Percentiles rank a stretch among this genome's conserved stretches.
phyloP scores from a whole-genome alignment of 1,284 basidiomycete genomes.

The Filobasidium uniguttulatum region DNA sequence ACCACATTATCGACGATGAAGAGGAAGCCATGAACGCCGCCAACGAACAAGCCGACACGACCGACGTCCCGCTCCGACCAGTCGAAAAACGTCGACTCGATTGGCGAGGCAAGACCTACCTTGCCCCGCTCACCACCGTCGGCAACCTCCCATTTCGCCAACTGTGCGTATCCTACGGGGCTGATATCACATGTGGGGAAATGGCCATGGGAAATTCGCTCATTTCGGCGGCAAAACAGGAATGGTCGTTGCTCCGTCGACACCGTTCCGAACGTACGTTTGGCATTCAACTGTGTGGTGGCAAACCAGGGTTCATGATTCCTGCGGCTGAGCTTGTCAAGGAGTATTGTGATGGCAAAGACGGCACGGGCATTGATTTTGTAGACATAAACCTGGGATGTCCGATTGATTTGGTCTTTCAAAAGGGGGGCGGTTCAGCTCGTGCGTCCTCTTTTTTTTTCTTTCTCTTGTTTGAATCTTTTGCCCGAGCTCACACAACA shows the following conservation, averaged over 20 bases:
- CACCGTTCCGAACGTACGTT: conserved; percentile 82
- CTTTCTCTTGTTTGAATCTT: not conserved
- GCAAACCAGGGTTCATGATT: conserved; percentile 40
- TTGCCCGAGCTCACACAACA: not conserved
- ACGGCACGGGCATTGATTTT: conserved; percentile 57
- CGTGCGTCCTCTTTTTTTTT: conserved; percentile 31
- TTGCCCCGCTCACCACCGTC: conserved; percentile 88
- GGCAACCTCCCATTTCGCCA: conserved; percentile 95
- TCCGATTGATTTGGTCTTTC: conserved; percentile 92
- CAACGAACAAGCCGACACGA: conserved; percentile 21
- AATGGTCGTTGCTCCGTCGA: conserved; percentile 76
- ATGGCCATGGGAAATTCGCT: conserved; percentile 73
- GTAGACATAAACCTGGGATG: conserved; percentile 87
- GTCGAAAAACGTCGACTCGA: conserved; percentile 73
- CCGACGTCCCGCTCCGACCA: conserved; percentile 54
- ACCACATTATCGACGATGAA: conserved; percentile 19
- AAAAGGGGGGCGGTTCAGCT: conserved; percentile 77
- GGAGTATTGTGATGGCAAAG: conserved; percentile 43
- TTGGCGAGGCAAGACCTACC: conserved; percentile 80
- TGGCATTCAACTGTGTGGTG: conserved; percentile 60
- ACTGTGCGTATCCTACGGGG: conserved; percentile 71
- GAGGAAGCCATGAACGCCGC: conserved; percentile 21
- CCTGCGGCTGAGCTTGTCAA: conserved; percentile 73
- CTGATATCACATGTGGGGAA: conserved; percentile 90
- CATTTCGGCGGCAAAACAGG: conserved; percentile 66